Percentiles rank a stretch among this genome's conserved stretches.
phyloP scores from a whole-genome alignment of 179 eudicot genomes.

The Actinidia arguta region DNA sequence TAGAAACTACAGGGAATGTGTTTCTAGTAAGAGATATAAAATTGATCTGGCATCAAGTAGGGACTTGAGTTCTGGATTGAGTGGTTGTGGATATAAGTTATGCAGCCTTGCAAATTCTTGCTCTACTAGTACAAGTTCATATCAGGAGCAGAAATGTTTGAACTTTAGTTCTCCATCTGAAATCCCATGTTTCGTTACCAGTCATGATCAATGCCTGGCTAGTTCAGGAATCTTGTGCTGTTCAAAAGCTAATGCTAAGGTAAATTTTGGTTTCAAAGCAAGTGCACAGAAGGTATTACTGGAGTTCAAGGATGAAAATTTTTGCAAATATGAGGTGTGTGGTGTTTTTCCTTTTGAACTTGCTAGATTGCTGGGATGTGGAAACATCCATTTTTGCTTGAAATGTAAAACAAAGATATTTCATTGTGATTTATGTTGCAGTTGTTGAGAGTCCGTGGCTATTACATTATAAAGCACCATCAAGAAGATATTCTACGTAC shows the following conservation, averaged over 20 bases:
- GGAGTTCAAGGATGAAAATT: conserved; percentile 65
- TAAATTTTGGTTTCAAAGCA: conserved; percentile 28
- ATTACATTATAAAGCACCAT: conserved; percentile 67
- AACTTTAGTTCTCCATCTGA: conserved; percentile 38
- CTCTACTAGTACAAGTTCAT: conserved; percentile 29
- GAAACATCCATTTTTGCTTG: conserved; percentile 3
- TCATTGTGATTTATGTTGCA: conserved; percentile 42
- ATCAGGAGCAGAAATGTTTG: conserved; percentile 28
- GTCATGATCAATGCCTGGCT: conserved; percentile 25
- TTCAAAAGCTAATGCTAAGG: conserved; percentile 30
- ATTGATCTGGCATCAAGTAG: conserved; percentile 29
- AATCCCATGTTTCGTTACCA: conserved; percentile 51
- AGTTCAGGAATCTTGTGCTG: conserved; percentile 41
- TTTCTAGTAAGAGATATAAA: conserved; percentile 66
- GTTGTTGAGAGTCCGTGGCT: conserved; percentile 65
- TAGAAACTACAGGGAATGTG: conserved; percentile 24
- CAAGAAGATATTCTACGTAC: conserved; percentile 57
- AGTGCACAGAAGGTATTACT: conserved; percentile 55
- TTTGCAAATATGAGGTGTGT: conserved; percentile 70
- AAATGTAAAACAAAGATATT: conserved; percentile 12
- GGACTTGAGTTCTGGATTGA: conserved; percentile 2
- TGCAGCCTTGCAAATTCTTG: conserved; percentile 22
- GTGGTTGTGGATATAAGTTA: conserved; percentile 31
- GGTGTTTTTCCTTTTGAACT: conserved; percentile 7
- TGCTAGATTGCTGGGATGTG: not conserved